Evolutionary conservation across 257 asterid genomes (phyloP), one percentile per base, ranked within the genome.

Genomic region (Solanum ossicruentum): DNA sequence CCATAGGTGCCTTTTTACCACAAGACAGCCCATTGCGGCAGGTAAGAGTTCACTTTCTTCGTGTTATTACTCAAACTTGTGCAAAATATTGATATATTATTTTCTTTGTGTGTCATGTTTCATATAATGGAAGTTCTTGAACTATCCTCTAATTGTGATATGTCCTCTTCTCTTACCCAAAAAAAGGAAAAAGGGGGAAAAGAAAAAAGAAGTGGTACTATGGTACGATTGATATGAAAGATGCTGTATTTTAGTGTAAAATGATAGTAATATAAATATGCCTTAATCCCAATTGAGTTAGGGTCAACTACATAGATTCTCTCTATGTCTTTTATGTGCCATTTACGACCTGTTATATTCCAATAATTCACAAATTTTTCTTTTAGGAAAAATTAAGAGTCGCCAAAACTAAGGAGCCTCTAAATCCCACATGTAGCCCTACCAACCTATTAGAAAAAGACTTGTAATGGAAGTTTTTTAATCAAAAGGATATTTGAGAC

Each of bases 21-120:
- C 90, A 94, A 85, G 98, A 95, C 84, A 94, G 97, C 89, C 95
- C 95, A 21, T 72, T 93, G 86, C 89, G 94, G 41, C 90, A 94
- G 96, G 98, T 94, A 86, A 94, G 85, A 55, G 54, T 87, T 88
- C 56, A 54, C 84, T 89, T 79, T 89, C 88, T 51, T 20, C 77
- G 51, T 81, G 80, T 81, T 80, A 75, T 12, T 47, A 45, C 58
- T 75, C 21, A 21, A 75, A 47, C 43, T 75, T 75, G 5, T 8
- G 43, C 81, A 75, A 75, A 47, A 9, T 23, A 26, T 73, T 45
- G 81, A 45, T 45, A 12, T 45, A n/a, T 13, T 6, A 7, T 73
- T 47, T 73, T 7, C 12, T 66, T 16, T 73, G 2, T 45, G 57
- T 7, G 3, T 75, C 82, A 8, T 75, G n/a, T 75, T 15, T 13